phyloP scores from a whole-genome alignment of 805 yeast species.

The Candida maris region DNA sequence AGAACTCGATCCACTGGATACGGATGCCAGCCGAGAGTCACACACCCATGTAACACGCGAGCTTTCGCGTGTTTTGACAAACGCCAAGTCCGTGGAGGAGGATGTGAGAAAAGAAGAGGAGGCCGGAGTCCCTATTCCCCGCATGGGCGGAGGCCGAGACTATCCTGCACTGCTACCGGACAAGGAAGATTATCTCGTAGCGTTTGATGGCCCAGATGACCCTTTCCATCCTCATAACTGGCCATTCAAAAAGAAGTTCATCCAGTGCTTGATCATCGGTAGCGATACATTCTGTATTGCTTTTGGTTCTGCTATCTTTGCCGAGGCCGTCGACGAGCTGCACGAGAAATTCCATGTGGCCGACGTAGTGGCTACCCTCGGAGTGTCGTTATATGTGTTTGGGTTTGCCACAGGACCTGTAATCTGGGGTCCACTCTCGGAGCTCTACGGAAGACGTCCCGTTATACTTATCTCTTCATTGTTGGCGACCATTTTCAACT shows the following conservation, averaged over 20 bases:
- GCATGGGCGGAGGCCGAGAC: slow-evolving; percentile 65
- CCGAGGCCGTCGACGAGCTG: slow-evolving; percentile 54
- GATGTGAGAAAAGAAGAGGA: slow-evolving; percentile 30
- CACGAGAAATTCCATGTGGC: slow-evolving; percentile 56
- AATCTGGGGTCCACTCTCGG: slow-evolving; percentile 87
- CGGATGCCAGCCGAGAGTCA: slow-evolving; percentile 13
- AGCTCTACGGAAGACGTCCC: slow-evolving; percentile 65
- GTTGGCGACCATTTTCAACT: slow-evolving; percentile 56
- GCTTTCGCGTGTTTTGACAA: slow-evolving; percentile 42
- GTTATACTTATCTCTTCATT: slow-evolving; percentile 56
- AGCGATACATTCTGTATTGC: slow-evolving; percentile 48
- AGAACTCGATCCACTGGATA: neutral
- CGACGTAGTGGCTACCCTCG: slow-evolving; percentile 64
- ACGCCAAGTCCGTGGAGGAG: slow-evolving; percentile 29
- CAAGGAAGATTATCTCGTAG: slow-evolving; percentile 55
- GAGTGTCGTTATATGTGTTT: slow-evolving; percentile 77
- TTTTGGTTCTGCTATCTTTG: slow-evolving; percentile 81
- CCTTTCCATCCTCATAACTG: slow-evolving; percentile 81
- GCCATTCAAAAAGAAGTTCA: slow-evolving; percentile 46
- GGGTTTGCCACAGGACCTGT: slow-evolving; percentile 95
- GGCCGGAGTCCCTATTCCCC: slow-evolving; percentile 39
- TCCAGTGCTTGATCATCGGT: slow-evolving; percentile 45
- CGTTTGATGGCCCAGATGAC: slow-evolving; percentile 75
- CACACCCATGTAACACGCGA: slow-evolving; percentile 15
- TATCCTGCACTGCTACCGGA: slow-evolving; percentile 62